These are phyloP conservation scores for Cetradonia linearis DNA, from an alignment of 495 filamentous ascomycete genomes.

Conservation along the genomic window DNA sequence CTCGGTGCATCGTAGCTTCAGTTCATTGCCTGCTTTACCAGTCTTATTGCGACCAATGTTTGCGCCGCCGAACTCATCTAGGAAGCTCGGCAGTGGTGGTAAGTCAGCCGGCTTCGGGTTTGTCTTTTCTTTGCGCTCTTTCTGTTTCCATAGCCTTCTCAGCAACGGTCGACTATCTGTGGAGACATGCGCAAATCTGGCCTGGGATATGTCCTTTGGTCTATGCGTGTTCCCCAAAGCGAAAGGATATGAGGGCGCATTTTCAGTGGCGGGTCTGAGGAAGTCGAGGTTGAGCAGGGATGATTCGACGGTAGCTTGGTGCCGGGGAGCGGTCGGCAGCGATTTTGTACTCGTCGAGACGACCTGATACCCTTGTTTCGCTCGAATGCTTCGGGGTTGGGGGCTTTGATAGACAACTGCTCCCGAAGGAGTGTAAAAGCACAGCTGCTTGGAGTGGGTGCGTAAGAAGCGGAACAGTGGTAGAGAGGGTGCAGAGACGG, in stretches of 20 bases:
- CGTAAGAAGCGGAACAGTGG: conserved; percentile 52
- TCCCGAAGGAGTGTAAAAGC: conserved; percentile 36
- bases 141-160: conserved; percentile 45
- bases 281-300: conserved; percentile 37
- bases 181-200: conserved; percentile 28
- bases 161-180: conserved; percentile 42
- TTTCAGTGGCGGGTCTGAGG: conserved; percentile 30
- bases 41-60: conserved; percentile 51
- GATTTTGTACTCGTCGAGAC: conserved; percentile 23
- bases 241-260: conserved; percentile 15
- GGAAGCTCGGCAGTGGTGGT: conserved; percentile 35
- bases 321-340: conserved; percentile 22
- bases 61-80: conserved; percentile 39
- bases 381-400: not conserved
- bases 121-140: conserved; percentile 20
- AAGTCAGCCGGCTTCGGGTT: conserved; percentile 40
- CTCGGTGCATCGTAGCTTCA: conserved; percentile 83
- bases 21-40: conserved; percentile 66
- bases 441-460: conserved; percentile 45
- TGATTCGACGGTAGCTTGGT: conserved; percentile 32
- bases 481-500: conserved; percentile 41
- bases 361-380: not conserved
- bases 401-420: conserved; percentile 21
- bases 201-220: not conserved
- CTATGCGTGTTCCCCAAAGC: not conserved